These are phyloP conservation scores for Bothriochloa decipiens DNA, from an alignment of 176 grass and related monocot genomes.

Conservation along the genomic window DNA sequence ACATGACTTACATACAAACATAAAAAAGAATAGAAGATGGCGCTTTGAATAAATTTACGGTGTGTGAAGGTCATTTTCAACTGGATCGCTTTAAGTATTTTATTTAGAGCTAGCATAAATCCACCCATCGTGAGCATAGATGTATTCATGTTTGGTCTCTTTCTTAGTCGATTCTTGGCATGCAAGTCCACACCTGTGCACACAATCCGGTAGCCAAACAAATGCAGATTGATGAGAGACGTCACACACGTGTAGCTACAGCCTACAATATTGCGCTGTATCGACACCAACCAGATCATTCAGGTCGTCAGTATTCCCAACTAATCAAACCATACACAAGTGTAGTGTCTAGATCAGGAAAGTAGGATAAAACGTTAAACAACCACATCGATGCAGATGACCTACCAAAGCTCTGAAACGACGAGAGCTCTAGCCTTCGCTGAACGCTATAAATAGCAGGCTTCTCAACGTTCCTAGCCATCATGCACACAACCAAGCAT, in stretches of 20 bases:
- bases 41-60: not conserved
- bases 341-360: not conserved
- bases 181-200: conserved; percentile 15
- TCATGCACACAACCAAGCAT: not conserved
- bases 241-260: not conserved
- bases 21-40: not conserved
- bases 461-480: conserved; percentile 9
- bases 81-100: not conserved
- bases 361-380: not conserved
- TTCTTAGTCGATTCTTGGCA: conserved; percentile 4
- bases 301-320: conserved; percentile 32
- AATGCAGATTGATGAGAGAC: not conserved
- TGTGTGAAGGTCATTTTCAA: not conserved
- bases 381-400: conserved; percentile 20
- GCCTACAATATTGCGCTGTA: not conserved
- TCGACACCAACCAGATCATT: not conserved
- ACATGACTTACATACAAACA: no score
- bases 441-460: conserved; percentile 17
- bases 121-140: not conserved
- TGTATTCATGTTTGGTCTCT: not conserved
- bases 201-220: not conserved
- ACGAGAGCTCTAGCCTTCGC: not conserved
- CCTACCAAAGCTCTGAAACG: conserved; percentile 8
- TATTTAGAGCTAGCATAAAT: not conserved
- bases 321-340: conserved; percentile 12